A percentile compares a stretch with the other conserved stretches of the same genome.
These are phyloP conservation scores for Chloroidium sp. DNA, from an alignment of 163 green algal species.

Conservation along the genomic window DNA sequence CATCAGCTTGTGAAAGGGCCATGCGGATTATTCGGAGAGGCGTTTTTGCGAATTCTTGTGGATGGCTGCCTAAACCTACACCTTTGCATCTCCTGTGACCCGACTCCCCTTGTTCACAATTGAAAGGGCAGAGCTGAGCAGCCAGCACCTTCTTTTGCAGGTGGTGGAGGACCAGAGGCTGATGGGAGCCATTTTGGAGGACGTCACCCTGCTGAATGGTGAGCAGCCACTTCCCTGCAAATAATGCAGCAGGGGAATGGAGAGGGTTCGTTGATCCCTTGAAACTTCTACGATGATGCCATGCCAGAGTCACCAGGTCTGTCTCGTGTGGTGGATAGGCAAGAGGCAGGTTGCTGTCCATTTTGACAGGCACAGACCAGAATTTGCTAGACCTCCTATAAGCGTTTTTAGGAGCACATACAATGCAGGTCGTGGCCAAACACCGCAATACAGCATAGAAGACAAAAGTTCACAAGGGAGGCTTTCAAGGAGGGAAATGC, in stretches of 20 bases:
- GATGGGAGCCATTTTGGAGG: slow-evolving; percentile 29
- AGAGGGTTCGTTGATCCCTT: not conserved
- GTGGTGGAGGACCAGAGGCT: slow-evolving; percentile 47
- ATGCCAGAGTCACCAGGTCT: too few species aligned
- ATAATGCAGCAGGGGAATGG: not conserved
- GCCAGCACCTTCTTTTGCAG: slow-evolving; percentile 22
- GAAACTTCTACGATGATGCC: not conserved
- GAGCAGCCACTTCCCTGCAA: not conserved
- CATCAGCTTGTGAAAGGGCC: not conserved
- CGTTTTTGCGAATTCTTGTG: too few species aligned
- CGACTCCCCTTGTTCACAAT: not conserved
- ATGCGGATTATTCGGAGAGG: not conserved
- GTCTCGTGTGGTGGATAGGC: too few species aligned
- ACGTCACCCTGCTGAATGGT: slow-evolving; percentile 23
- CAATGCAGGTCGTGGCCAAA: not conserved
- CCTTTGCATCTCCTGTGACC: not conserved
- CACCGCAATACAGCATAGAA: not conserved
- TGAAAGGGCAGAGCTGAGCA: not conserved
- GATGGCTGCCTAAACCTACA: too few species aligned
- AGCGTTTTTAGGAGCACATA: too few species aligned
- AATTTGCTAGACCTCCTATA: too few species aligned
- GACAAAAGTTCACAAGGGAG: not conserved
- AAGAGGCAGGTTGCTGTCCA: too few species aligned
- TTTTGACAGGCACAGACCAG: too few species aligned
- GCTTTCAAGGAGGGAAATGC: not conserved